Evolutionary conservation across 2,329 filamentous ascomycete genomes (phyloP).

Genomic region (Diaporthe velutina): DNA sequence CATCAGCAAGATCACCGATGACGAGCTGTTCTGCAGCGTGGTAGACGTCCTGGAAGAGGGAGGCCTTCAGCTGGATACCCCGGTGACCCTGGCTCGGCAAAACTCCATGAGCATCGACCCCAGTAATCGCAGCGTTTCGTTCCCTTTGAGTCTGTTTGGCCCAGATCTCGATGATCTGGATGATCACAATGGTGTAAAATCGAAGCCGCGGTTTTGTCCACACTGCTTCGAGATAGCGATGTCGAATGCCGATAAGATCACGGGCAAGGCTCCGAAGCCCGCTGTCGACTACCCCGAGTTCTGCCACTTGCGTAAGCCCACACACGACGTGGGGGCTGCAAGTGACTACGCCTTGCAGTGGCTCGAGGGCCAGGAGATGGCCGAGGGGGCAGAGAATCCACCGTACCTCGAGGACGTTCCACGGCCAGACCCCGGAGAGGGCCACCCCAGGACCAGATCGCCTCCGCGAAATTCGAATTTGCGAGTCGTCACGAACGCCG

Average conservation of each 20-base stretch:
- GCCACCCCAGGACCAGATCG: neutral
- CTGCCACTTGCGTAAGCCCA: slow-evolving; percentile 15
- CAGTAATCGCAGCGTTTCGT: slow-evolving; percentile 12
- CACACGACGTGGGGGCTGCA: slow-evolving; percentile 13
- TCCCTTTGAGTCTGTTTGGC: slow-evolving; percentile 25
- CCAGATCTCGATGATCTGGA: slow-evolving; percentile 15
- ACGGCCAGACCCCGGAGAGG: neutral
- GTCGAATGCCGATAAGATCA: slow-evolving; percentile 13
- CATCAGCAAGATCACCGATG: slow-evolving; percentile 28
- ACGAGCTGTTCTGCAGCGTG: slow-evolving; percentile 33
- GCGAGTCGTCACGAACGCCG: neutral
- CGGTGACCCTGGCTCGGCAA: slow-evolving; percentile 9
- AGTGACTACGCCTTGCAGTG: slow-evolving; percentile 32
- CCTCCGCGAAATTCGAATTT: neutral
- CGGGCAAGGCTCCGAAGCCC: neutral
- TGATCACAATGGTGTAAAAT: slow-evolving; percentile 7
- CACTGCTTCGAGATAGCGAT: slow-evolving; percentile 35
- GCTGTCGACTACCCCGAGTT: slow-evolving; percentile 22
- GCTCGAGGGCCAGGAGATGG: slow-evolving; percentile 12
- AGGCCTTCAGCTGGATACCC: slow-evolving; percentile 4
- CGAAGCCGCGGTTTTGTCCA: slow-evolving; percentile 24
- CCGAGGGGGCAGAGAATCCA: neutral
- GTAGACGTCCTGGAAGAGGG: slow-evolving; percentile 26
- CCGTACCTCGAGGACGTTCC: neutral
- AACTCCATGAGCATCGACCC: slow-evolving; percentile 26